Evolutionary conservation across 1,284 basidiomycete genomes (phyloP).

Genomic region (Trametes hirsuta): DNA sequence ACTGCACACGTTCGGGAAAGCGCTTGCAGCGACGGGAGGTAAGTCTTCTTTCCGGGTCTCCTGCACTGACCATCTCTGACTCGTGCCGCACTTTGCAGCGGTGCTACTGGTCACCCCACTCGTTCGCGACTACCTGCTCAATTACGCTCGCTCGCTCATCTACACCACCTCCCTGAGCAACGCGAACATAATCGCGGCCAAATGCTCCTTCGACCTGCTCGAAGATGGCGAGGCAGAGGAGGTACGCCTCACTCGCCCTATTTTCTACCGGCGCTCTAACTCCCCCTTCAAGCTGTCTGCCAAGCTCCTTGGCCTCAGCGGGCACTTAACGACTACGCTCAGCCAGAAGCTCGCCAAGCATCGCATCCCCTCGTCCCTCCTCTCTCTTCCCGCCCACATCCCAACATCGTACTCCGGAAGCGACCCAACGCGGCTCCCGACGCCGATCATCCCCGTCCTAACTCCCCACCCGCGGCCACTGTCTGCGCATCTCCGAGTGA

Average conservation of each 20-base stretch:
- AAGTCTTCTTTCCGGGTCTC: constrained; percentile 32
- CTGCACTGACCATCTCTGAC: background rate
- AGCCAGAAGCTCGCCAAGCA: constrained; percentile 35
- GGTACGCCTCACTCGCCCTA: constrained; percentile 38
- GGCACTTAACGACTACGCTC: constrained; percentile 43
- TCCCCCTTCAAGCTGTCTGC: constrained; percentile 42
- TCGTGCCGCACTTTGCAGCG: constrained; percentile 48
- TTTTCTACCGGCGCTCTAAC: constrained; percentile 25
- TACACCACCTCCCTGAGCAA: constrained; percentile 86
- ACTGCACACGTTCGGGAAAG: constrained; percentile 74
- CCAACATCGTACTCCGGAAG: constrained; percentile 13
- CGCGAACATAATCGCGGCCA: constrained; percentile 73
- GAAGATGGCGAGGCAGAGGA: constrained; percentile 65
- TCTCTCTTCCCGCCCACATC: constrained; percentile 47
- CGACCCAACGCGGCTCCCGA: constrained; percentile 32
- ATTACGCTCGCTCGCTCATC: constrained; percentile 91
- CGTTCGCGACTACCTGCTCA: constrained; percentile 84
- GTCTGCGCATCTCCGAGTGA: constrained; percentile 62
- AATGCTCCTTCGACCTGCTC: constrained; percentile 81
- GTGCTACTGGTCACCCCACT: constrained; percentile 76
- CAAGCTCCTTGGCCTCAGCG: constrained; percentile 43
- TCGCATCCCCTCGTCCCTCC: constrained; percentile 44
- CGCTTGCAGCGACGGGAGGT: constrained; percentile 80
- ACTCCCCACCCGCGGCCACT: constrained; percentile 76
- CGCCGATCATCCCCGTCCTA: constrained; percentile 87